Conservation (phyloP, 176 grass and related monocot genomes). For the Melocanna baccifera region DNA sequence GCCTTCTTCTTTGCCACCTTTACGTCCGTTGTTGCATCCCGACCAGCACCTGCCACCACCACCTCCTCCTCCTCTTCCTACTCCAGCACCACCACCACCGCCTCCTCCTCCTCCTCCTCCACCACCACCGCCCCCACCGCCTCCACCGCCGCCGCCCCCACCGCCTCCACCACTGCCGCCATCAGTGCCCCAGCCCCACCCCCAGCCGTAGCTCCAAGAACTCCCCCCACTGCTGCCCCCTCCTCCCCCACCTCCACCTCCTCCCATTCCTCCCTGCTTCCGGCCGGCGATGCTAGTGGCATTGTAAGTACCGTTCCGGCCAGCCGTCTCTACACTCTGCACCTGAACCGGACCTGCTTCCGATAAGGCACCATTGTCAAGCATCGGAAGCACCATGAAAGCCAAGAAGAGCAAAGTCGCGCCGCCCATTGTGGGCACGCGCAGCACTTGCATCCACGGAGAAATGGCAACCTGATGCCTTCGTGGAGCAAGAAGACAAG, state of each 20-base stretch:
- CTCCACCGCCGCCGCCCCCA: not conserved
- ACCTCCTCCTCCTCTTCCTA: not conserved
- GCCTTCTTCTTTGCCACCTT: not conserved
- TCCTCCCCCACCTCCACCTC: slow-evolving; percentile 32
- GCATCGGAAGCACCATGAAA: not conserved
- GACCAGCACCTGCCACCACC: not conserved
- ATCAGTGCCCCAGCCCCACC: slow-evolving; percentile 38
- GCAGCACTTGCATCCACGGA: not conserved
- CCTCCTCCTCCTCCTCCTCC: not conserved
- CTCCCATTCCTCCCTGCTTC: slow-evolving; percentile 32
- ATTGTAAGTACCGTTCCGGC: slow-evolving; percentile 11
- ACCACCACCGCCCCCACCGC: not conserved
- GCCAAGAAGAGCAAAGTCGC: not conserved
- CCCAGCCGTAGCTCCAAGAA: slow-evolving; percentile 34
- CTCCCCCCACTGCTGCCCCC: slow-evolving; percentile 10
- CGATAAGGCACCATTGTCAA: not conserved
- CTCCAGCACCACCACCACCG: not conserved
- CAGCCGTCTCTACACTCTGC: not conserved
- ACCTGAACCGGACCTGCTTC: not conserved
- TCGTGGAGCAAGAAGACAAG: not conserved
- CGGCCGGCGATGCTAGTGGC: not conserved
- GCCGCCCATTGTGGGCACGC: not conserved
- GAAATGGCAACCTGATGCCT: not conserved
- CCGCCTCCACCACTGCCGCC: slow-evolving; percentile 32
- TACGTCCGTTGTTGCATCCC: not conserved